Percentiles rank a stretch among this genome's conserved stretches.
Evolutionary conservation across 768 basidiomycete species (phyloP).

Genomic region (Rhizopogon vinicolor): DNA sequence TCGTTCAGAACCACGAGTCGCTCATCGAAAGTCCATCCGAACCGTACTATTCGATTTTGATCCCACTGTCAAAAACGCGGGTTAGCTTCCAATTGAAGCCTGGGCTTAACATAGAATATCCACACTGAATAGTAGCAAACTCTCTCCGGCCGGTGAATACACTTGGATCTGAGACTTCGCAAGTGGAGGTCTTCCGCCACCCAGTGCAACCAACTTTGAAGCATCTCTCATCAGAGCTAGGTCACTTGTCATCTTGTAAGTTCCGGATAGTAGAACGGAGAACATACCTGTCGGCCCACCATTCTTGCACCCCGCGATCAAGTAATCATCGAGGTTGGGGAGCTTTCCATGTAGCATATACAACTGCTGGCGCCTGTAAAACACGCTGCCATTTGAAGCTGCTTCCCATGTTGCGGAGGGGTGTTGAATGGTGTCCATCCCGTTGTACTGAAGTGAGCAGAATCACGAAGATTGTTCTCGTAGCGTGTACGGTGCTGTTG

Average conservation of each 20-base stretch:
- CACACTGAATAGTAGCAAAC: slow-evolving; percentile 66
- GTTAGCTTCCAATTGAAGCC: slow-evolving; percentile 5
- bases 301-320: slow-evolving; percentile 76
- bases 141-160: slow-evolving; percentile 82
- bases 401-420: slow-evolving; percentile 87
- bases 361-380: slow-evolving; percentile 81
- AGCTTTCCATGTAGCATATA: slow-evolving; percentile 81
- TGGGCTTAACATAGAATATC: slow-evolving; percentile 29
- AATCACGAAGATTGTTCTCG: background rate
- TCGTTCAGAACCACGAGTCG: slow-evolving; percentile 83
- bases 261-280: slow-evolving; percentile 1
- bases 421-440: slow-evolving; percentile 51
- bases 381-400: slow-evolving; percentile 82
- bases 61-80: slow-evolving; percentile 69
- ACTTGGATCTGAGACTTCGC: slow-evolving; percentile 83
- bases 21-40: slow-evolving; percentile 85
- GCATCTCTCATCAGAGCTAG: slow-evolving; percentile 86
- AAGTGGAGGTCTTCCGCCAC: slow-evolving; percentile 48
- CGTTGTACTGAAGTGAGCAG: background rate
- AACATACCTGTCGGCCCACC: slow-evolving; percentile 84
- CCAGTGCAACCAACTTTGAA: slow-evolving; percentile 71
- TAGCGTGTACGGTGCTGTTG: background rate
- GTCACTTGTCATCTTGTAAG: background rate
- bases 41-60: slow-evolving; percentile 72
- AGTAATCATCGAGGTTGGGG: slow-evolving; percentile 73